These are phyloP conservation scores for Plasmopara halstedii DNA, from an alignment of 352 stramenopile species.

Conservation along the genomic window DNA sequence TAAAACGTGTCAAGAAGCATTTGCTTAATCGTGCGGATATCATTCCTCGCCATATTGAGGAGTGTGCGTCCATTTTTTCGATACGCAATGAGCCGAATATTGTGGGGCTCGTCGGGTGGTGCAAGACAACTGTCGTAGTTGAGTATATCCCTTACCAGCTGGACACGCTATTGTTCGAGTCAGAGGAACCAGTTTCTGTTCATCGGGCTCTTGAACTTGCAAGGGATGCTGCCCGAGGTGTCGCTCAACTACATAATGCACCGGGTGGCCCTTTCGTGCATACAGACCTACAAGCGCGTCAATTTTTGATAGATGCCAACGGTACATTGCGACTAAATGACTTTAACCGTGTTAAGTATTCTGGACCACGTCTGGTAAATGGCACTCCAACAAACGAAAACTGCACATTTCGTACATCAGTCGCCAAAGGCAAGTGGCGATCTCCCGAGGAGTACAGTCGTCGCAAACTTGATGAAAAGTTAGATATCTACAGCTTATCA, in stretches of 20 bases:
- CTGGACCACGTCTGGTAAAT: slow-evolving; percentile 30
- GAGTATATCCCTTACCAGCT: slow-evolving; percentile 63
- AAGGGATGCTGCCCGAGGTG: slow-evolving; percentile 43
- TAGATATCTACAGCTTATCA: slow-evolving; percentile 67
- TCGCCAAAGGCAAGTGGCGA: slow-evolving; percentile 76
- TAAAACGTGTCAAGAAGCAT: slow-evolving; percentile 65
- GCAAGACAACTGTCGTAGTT: slow-evolving; percentile 66
- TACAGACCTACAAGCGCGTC: slow-evolving; percentile 68
- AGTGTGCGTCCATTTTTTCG: slow-evolving; percentile 57
- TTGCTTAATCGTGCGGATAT: slow-evolving; percentile 50
- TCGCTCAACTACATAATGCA: slow-evolving; percentile 59
- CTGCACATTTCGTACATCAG: slow-evolving; percentile 51
- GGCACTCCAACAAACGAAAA: slow-evolving; percentile 29
- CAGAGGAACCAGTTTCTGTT: slow-evolving; percentile 31
- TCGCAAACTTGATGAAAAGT: slow-evolving; percentile 38
- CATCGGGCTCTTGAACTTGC: slow-evolving; percentile 40
- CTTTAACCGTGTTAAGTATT: slow-evolving; percentile 77
- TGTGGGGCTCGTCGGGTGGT: slow-evolving; percentile 63
- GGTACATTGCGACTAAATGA: slow-evolving; percentile 67
- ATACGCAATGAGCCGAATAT: slow-evolving; percentile 68
- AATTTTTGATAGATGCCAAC: slow-evolving; percentile 63
- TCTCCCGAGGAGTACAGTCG: slow-evolving; percentile 63
- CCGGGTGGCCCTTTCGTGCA: slow-evolving; percentile 65
- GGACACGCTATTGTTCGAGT: slow-evolving; percentile 55
- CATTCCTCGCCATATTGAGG: slow-evolving; percentile 63